Evolutionary conservation across 2,329 filamentous ascomycete genomes (phyloP), one percentile per base, ranked within the genome.

Genomic region (Calonectria pauciramosa): DNA sequence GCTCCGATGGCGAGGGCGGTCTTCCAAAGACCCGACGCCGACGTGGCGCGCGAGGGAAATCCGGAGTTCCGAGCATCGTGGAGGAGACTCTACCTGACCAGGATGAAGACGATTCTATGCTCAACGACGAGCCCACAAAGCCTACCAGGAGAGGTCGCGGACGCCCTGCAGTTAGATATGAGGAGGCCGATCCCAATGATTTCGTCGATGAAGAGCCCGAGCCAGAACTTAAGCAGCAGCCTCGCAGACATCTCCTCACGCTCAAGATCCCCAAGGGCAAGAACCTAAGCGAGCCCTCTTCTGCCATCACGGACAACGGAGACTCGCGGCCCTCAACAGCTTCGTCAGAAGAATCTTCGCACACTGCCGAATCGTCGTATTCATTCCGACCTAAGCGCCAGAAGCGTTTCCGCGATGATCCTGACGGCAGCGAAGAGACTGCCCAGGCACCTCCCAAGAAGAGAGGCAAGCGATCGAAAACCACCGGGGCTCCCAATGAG

Each of bases 311-410:
- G 49, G 80, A 85, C 71, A 86, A 86, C 38, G 88, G 88, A 41
- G 88, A 90, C 30, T 87, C 87, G 9, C 87, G 90, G 3, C 90
- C 90, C 1, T 87, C 86, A 0, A 90, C 90, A 0, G 87, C 90
- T 2, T 89, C 88, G 0, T 91, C 90, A 1, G 90, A 88, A 9
- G 88, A 86, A 13, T 88, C 88, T 10, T 84, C 84, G 3, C 87
- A 87, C 44, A 90, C 89, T 2, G 84, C 83, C 5, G 88, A 88
- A 67, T 90, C 90, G 0, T 87, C 84, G 7, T 90, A 90, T 78
- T 90, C 90, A 1, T 87, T 91, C 75, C 86, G 90, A 5, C 89
- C 89, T 34, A 91, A 91, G 81, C 86, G 89, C 11, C 89, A 89
- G 78, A 89, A 89, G 78, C 88, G 89, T 65, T 91, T 90, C 84